phyloP scores from a whole-genome alignment of 2,329 filamentous ascomycete species.

The Myriangium duriaei region DNA sequence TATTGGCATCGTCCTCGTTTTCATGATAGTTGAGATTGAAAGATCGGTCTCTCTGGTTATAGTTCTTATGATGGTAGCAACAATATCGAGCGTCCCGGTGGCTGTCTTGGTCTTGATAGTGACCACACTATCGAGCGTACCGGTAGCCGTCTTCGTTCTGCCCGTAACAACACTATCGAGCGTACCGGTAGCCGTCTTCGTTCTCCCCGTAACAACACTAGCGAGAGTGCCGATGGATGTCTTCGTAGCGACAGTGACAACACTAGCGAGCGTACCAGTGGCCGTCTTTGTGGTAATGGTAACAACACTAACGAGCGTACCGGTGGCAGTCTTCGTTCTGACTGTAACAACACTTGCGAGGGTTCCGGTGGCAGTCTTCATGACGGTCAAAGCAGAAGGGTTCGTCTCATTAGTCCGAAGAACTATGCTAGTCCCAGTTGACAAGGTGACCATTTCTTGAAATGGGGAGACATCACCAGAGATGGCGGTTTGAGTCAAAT shows the following conservation, averaged over 20 bases:
- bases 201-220: background rate
- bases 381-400: too few species aligned
- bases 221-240: conserved; percentile 1
- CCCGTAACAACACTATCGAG: background rate
- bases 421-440: background rate
- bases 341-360: background rate
- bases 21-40: background rate
- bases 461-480: background rate
- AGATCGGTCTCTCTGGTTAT: background rate
- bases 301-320: background rate
- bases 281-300: background rate
- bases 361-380: background rate
- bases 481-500: background rate
- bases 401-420: background rate
- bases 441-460: background rate
- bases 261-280: background rate
- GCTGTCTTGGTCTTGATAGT: background rate
- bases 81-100: background rate
- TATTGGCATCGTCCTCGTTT: background rate
- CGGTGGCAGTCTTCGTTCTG: background rate
- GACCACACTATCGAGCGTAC: background rate
- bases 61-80: background rate
- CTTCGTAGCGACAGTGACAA: background rate
- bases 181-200: background rate
- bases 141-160: background rate